Base-by-base conservation (phyloP, 768 basidiomycete species). In the Kondoa subrosea region DNA sequence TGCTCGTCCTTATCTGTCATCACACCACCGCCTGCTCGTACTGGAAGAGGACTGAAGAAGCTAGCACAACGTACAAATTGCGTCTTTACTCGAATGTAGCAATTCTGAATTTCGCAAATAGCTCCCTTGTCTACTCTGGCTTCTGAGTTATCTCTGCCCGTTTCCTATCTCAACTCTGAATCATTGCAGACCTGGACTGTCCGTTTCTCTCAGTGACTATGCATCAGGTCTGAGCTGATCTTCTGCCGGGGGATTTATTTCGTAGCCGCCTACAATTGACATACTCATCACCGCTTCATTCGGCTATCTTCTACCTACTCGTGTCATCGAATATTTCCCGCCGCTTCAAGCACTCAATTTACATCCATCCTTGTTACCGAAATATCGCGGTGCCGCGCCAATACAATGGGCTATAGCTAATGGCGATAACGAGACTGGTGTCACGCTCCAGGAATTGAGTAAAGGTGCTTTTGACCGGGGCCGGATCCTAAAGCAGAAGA, bases 201-300 rank as follows among this genome's bases (percentile, higher is more conserved):
- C 25, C n/a, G 58, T 26, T 25, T 27, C 30, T 4, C 4, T 60
- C 8, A 25, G 8, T 12, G 8, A 31, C n/a, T 25, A 25, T 15
- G 25, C 56, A 56, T 15, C 56, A 56, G 56, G 56, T 56, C 15
- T 15, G 56, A 25, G 15, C 25, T 56, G 15, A 25, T 15, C 56
- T 25, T 56, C 25, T 56, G 56, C 56, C 56, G 56, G 56, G 25
- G 15, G 56, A 15, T 15, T 15, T 15, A 25, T 59, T 27, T 59
- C 25, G 14, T 25, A 15, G 29, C 58, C 4, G 25, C 61, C 26
- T 31, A 8, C 17, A 26, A 12, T 59, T 21, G 68, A 70, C 30
- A 56, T 72, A 15, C 69, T 75, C 50, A 29, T 75, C 31, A 73
- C 74, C 17, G 74, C 73, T 58, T 75, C 74, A 1, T 75, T 72